Evolutionary conservation across 129 eudicot species (phyloP), one percentile per base, ranked within the genome.

Genomic region (Tanacetum coccineum): DNA sequence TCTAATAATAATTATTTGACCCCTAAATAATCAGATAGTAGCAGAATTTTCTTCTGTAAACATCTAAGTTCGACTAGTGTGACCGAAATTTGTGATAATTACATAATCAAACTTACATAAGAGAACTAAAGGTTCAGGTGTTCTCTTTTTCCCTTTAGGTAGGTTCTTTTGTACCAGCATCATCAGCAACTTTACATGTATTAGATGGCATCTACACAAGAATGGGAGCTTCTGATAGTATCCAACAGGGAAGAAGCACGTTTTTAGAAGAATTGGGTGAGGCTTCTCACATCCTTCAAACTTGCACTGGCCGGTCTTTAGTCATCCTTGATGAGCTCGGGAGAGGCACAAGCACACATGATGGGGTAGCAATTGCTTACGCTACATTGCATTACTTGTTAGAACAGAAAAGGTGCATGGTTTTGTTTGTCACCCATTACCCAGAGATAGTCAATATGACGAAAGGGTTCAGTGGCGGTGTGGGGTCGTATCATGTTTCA

Each of bases 341-440:
- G 42, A 84, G 99, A 79, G 99, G 99, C 64, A 94, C 99, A 11
- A 94, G 99, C 36, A 94, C 99, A 44, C 99, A 94, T 63, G 99
- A 94, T 55, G 97, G 99, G 4, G 99, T 94, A 57, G 97, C 99
- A 17, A 94, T 94, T 81, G 97, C 99, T 59, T 89, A 87, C 56
- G 88, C 99, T 54, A 89, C 99, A 4, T 77, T 94, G 73, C 88
- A 76, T 32, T 78, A 86, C 63, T 78, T 94, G 26, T 70, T 94
- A 58, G 81, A 89, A 64, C 81, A 82, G 57, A 89, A 82, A 77
- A 80, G 76, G 79, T 84, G 95, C 72, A 77, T 84, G 93, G 80
- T 80, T 39, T 83, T 94, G 14, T 94, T 94, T 70, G 99, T 94
- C 66, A 94, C 99, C 12, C 99, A 94, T 84, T 94, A 94, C 75